Percentiles rank a stretch among this genome's conserved stretches.
Evolutionary conservation across 352 stramenopile species (phyloP).

Genomic region (Peronospora belbahrii): DNA sequence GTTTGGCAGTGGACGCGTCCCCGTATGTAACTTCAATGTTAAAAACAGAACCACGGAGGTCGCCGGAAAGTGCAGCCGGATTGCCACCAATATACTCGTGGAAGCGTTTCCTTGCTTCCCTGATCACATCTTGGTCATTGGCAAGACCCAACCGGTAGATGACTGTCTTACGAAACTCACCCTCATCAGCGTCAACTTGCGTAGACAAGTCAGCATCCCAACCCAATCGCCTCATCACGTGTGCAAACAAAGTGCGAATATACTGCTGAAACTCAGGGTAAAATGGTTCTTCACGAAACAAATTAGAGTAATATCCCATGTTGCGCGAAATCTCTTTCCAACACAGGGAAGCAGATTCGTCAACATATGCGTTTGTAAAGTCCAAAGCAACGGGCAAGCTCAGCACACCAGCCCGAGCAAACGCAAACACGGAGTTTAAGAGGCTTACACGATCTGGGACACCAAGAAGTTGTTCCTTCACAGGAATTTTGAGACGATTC

Average conservation of each 20-base stretch:
- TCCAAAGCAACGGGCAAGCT: conserved; percentile 49
- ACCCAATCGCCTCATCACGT: conserved; percentile 44
- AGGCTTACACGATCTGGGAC: conserved; percentile 90
- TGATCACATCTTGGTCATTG: conserved; percentile 41
- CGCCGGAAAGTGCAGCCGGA: conserved; percentile 35
- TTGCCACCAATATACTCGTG: conserved; percentile 41
- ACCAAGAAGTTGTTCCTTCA: conserved; percentile 46
- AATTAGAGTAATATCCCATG: conserved; percentile 46
- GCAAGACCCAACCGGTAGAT: conserved; percentile 47
- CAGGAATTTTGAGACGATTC: conserved; percentile 59
- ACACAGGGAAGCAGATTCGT: conserved; percentile 60
- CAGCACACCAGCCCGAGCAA: conserved; percentile 68
- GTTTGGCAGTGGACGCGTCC: conserved; percentile 35
- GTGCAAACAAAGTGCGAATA: conserved; percentile 49
- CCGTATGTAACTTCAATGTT: conserved; percentile 36
- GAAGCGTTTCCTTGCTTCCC: conserved; percentile 50
- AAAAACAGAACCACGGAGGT: conserved; percentile 55
- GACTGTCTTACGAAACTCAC: conserved; percentile 55
- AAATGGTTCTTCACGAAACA: conserved; percentile 56
- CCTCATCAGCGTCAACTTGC: conserved; percentile 32
- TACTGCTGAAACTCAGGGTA: conserved; percentile 56
- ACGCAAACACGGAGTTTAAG: conserved; percentile 89
- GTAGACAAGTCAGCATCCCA: conserved; percentile 45
- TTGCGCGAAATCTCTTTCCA: conserved; percentile 76
- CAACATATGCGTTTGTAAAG: conserved; percentile 51